Conservation (phyloP, 1,284 basidiomycete species). For the Anthracocystis panici-leucophaei region DNA sequence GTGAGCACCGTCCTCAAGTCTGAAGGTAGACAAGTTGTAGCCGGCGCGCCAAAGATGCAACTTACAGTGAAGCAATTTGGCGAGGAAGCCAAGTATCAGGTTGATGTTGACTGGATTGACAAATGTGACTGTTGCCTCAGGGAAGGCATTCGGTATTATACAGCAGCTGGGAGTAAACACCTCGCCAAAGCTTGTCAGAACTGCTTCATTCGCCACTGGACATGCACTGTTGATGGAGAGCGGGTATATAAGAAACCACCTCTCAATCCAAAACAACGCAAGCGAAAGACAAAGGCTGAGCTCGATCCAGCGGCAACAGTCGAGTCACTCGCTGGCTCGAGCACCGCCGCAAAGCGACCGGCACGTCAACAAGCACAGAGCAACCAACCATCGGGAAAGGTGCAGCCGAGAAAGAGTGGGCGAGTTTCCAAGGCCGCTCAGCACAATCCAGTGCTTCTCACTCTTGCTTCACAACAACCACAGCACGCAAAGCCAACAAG, state of each 20-base stretch:
- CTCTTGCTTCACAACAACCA: not conserved
- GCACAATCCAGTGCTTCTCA: not conserved
- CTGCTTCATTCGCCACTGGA: not conserved
- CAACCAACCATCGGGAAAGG: not conserved
- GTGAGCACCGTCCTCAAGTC: not conserved
- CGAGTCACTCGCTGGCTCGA: not conserved
- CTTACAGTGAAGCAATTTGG: not conserved
- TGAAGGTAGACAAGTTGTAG: not conserved
- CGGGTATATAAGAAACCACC: not conserved
- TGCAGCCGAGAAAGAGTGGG: not conserved
- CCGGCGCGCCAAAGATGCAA: not conserved
- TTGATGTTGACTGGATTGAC: constrained; percentile 10
- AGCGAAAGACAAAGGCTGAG: not conserved
- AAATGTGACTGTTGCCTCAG: constrained; percentile 7
- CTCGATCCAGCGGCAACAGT: too few relatives aligned
- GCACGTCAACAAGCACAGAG: not conserved
- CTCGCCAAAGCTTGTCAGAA: not conserved
- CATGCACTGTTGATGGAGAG: constrained; percentile 7
- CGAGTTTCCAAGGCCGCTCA: not conserved
- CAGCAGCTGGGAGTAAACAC: not conserved
- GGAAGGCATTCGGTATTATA: not conserved
- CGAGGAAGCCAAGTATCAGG: not conserved
- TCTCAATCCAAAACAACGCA: not conserved
- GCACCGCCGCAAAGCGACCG: not conserved
- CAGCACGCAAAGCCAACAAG: not conserved